phyloP scores from a whole-genome alignment of 768 basidiomycete genomes.

The Galerina marginata region DNA sequence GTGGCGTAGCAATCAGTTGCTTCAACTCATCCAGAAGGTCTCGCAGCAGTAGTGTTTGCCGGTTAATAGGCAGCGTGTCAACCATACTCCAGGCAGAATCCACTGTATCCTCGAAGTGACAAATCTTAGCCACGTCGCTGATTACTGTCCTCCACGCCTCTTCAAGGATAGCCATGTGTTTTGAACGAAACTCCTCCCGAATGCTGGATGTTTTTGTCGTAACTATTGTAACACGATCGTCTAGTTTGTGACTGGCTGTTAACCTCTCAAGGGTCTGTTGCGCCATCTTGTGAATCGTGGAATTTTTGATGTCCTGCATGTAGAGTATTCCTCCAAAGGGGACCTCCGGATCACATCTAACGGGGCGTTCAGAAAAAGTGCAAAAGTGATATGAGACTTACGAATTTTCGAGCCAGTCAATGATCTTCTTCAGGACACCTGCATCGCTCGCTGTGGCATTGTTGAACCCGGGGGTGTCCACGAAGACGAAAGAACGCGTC shows the following conservation, averaged over 20 bases:
- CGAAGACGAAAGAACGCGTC: not conserved
- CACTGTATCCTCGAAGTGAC: not conserved
- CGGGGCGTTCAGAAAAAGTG: too few relatives aligned
- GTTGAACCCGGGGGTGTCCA: not conserved
- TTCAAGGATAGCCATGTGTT: not conserved
- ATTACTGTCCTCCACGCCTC: not conserved
- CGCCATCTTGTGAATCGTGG: too few relatives aligned
- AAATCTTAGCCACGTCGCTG: not conserved
- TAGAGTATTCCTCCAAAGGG: not conserved
- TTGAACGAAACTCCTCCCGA: not conserved
- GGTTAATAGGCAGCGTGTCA: not conserved
- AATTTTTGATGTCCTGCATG: not conserved
- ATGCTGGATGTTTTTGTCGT: not conserved
- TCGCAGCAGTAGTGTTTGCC: not conserved
- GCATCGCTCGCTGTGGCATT: not conserved
- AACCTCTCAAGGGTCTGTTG: not conserved
- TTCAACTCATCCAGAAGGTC: not conserved
- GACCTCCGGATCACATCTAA: not conserved
- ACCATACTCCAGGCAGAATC: not conserved
- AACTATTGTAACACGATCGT: not conserved
- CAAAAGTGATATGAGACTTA: too few relatives aligned
- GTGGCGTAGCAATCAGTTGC: not conserved
- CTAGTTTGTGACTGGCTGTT: not conserved
- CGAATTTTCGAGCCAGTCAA: not conserved
- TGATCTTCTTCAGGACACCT: not conserved